These are phyloP conservation scores for Hyphopichia fennica DNA, from an alignment of 1,139 yeast species.

Conservation along the genomic window DNA sequence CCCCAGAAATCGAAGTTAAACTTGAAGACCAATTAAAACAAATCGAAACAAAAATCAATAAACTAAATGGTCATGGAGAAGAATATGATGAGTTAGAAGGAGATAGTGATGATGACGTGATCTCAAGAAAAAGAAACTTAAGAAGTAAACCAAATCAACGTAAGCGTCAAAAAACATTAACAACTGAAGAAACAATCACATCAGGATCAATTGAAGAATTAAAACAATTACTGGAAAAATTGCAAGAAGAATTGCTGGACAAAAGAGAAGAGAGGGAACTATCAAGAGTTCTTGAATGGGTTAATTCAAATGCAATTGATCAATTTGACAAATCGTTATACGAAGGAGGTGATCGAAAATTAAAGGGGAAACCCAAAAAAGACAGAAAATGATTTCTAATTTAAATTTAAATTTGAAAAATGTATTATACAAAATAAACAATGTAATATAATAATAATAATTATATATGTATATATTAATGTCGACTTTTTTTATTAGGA, in stretches of 20 bases:
- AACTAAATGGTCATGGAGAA: slow-evolving; percentile 8
- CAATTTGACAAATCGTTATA: slow-evolving; percentile 52
- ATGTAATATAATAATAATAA: slow-evolving; percentile 1
- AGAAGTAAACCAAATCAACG: slow-evolving; percentile 14
- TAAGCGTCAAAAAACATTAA: slow-evolving; percentile 23
- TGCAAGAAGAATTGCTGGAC: slow-evolving; percentile 27
- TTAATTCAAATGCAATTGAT: slow-evolving; percentile 57
- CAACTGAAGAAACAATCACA: slow-evolving; percentile 28
- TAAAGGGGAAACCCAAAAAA: slow-evolving; percentile 25
- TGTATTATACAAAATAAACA: not conserved
- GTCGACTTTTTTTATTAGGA: slow-evolving; percentile 3
- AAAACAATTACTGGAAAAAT: slow-evolving; percentile 22
- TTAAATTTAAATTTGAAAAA: not conserved
- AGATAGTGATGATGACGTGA: slow-evolving; percentile 24
- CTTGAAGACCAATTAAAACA: slow-evolving; percentile 39
- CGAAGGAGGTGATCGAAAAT: slow-evolving; percentile 51
- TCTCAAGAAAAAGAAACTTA: slow-evolving; percentile 25
- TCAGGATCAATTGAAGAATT: slow-evolving; percentile 33
- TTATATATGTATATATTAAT: not conserved
- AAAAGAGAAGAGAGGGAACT: slow-evolving; percentile 39
- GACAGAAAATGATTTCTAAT: slow-evolving; percentile 10
- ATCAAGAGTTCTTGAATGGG: slow-evolving; percentile 58
- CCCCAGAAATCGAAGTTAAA: slow-evolving; percentile 42
- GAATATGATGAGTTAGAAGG: slow-evolving; percentile 13
- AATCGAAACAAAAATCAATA: slow-evolving; percentile 12